Evolutionary conservation across 2,329 filamentous ascomycete species (phyloP).

Genomic region (Fusarium guadeloupense): DNA sequence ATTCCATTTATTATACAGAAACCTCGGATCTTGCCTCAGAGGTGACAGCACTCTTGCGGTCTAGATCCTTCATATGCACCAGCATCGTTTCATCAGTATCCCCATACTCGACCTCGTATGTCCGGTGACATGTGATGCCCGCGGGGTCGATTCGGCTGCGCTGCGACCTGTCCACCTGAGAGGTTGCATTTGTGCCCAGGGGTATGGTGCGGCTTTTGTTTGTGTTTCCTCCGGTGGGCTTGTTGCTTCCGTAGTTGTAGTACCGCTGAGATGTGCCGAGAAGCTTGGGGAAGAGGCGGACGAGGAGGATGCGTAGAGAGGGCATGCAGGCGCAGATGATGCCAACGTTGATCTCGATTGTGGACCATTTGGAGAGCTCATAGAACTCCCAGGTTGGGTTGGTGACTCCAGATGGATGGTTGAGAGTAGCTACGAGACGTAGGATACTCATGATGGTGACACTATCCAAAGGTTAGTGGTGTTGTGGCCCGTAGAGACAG

Average conservation of each 20-base stretch:
- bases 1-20: slow-evolving; percentile 1
- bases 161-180: slow-evolving; percentile 37
- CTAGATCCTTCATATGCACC: slow-evolving; percentile 44
- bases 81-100: slow-evolving; percentile 47
- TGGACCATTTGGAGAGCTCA: slow-evolving; percentile 49
- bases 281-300: slow-evolving; percentile 51
- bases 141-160: slow-evolving; percentile 25
- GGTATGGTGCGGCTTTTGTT: slow-evolving; percentile 16
- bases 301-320: slow-evolving; percentile 47
- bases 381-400: slow-evolving; percentile 51
- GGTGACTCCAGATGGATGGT: slow-evolving; percentile 40
- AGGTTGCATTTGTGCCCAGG: slow-evolving; percentile 37
- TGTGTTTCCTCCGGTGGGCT: slow-evolving; percentile 11
- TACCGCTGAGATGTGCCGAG: slow-evolving; percentile 45
- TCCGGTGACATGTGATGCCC: slow-evolving; percentile 48
- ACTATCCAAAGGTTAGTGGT: slow-evolving; percentile 32
- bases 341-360: slow-evolving; percentile 51
- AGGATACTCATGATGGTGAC: slow-evolving; percentile 52
- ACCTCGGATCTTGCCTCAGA: slow-evolving; percentile 6
- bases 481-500: neutral
- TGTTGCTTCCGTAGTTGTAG: slow-evolving; percentile 41
- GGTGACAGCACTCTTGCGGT: slow-evolving; percentile 27
- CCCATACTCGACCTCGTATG: slow-evolving; percentile 49
- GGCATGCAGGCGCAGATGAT: slow-evolving; percentile 54
- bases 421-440: slow-evolving; percentile 48